Base-by-base conservation (phyloP, 805 yeast species). In the Cyberlindnera saturnus region DNA sequence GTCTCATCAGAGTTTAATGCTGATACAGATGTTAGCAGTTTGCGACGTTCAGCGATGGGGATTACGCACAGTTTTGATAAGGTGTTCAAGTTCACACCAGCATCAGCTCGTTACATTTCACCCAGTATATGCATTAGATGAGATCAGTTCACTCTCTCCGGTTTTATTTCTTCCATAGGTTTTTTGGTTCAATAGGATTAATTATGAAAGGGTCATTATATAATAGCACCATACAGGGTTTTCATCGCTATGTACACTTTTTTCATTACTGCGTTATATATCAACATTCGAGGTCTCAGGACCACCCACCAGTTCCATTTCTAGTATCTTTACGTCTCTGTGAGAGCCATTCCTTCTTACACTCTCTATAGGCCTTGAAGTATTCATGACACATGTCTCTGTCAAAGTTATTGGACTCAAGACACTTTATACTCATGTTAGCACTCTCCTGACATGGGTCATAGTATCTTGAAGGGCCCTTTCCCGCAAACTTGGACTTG, bases 391-490 rank as follows among this genome's bases (percentile, higher is more conserved):
- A 88, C 65, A 63, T 73, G 41, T 70, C 79, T 69, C 71, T 77
- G 69, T 77, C 87, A 69, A 77, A 82, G 53, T 81, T 73, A 58
- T 90, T 86, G 39, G 84, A 63, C 53, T 87, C 91, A 61, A 91
- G 69, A 56, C 99, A 91, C 50, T 76, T 77, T 51, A 89, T 69
- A 36, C 96, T 86, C 80, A 95, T 91, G 59, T 80, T 81, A 9
- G 96, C 74, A 32, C 93, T 81, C 57, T 89, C 93, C 38, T 81
- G 84, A 63, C 99, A 91, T 0, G 99, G 99, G 60, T 91, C 97
- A 57, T 84, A 91, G 62, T 73, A 93, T 59, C 84, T 79, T 6
- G 95, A 82, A 4, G 95, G 83, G 30, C 77, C 90, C 56, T 91
- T 90, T 15, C 77, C 66, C 1, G 79, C 70, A 70, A 89, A 89